Percentiles rank a stretch among this genome's conserved stretches.
Evolutionary conservation across 164 flowering plant genomes (phyloP).

Genomic region (Nymphaea colorata): DNA sequence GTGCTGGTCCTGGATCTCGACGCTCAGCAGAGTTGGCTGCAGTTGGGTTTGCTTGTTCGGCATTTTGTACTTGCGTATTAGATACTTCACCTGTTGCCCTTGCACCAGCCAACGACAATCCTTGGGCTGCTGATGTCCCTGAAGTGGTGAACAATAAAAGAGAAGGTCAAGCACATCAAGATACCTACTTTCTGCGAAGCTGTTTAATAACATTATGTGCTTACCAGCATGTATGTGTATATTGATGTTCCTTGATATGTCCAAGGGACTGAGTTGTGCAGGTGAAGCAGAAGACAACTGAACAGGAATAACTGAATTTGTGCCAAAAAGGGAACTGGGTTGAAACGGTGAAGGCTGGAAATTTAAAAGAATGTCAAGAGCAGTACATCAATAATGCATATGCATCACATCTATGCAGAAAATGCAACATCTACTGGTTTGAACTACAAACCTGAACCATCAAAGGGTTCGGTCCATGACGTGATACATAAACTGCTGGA

Average conservation of each 20-base stretch:
- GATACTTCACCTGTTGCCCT: slow-evolving; percentile 26
- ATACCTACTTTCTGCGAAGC: not conserved
- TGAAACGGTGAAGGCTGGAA: slow-evolving; percentile 91
- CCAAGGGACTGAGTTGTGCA: slow-evolving; percentile 53
- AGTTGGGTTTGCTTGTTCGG: slow-evolving; percentile 6
- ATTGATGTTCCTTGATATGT: slow-evolving; percentile 63
- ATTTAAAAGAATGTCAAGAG: not conserved
- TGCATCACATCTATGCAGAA: no score
- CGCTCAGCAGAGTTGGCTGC: slow-evolving; percentile 13
- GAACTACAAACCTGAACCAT: slow-evolving; percentile 76
- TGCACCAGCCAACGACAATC: slow-evolving; percentile 38
- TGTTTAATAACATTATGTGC: slow-evolving; percentile 1
- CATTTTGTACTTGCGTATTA: slow-evolving; percentile 4
- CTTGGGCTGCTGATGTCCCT: slow-evolving; percentile 42
- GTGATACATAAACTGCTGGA: slow-evolving; percentile 86
- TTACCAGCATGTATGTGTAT: slow-evolving; percentile 94
- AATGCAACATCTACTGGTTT: not conserved
- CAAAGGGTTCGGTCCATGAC: slow-evolving; percentile 85
- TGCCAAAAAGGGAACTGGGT: slow-evolving; percentile 61
- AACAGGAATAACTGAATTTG: slow-evolving; percentile 18
- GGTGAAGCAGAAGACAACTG: slow-evolving; percentile 25
- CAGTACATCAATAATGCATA: no score
- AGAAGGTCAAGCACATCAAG: not conserved
- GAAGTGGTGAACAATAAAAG: not conserved
- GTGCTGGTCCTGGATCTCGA: slow-evolving; percentile 5